Conservation (phyloP, 2,329 filamentous ascomycete species). For the Ophiostoma ulmi region DNA sequence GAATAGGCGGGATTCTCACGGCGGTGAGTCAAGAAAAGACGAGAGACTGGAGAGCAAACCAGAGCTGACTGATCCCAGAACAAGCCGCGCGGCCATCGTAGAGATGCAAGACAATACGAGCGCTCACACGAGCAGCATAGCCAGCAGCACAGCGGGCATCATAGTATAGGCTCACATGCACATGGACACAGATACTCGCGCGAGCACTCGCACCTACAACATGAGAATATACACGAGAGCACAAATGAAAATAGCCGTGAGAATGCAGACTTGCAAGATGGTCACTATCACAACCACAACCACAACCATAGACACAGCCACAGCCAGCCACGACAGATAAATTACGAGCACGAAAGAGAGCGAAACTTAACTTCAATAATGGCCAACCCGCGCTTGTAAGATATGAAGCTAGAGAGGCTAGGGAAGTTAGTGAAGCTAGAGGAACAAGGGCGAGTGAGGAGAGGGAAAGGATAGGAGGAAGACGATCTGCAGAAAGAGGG, state of each 20-base stretch:
- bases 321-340: not conserved
- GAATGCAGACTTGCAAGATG: not conserved
- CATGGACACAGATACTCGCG: not conserved
- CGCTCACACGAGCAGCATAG: not conserved
- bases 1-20: constrained; percentile 26
- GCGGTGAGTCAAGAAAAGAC: constrained; percentile 17
- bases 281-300: not conserved
- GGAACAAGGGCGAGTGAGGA: not conserved
- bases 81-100: not conserved
- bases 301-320: not conserved
- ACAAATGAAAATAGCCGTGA: not conserved
- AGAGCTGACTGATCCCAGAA: not conserved
- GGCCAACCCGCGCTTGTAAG: not conserved
- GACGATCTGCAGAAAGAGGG: not conserved
- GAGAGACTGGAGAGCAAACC: not conserved
- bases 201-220: not conserved
- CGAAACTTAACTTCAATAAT: not conserved
- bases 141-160: too few species aligned
- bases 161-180: not conserved
- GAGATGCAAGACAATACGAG: not conserved
- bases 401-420: not conserved
- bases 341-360: constrained; percentile 8
- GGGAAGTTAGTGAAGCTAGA: not conserved
- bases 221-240: not conserved
- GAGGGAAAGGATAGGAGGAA: not conserved